Percentiles rank a stretch among this genome's conserved stretches.
These are phyloP conservation scores for Fusarium nygamai DNA, from an alignment of 2,329 filamentous ascomycete species.

Conservation along the genomic window DNA sequence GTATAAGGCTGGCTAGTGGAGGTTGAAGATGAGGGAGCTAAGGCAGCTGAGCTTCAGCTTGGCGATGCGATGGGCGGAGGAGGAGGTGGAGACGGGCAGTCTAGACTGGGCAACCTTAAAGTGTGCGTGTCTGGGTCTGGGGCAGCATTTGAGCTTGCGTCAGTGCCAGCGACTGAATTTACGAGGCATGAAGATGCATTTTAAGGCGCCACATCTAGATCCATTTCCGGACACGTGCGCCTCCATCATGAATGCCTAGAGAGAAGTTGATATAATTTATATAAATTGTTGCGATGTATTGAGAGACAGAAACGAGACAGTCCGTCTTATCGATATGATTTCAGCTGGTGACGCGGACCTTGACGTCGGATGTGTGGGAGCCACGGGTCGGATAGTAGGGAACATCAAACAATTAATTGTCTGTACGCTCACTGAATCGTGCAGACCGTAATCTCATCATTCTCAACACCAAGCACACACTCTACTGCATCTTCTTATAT, in stretches of 20 bases:
- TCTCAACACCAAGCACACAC: background rate
- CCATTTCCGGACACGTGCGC: constrained; percentile 12
- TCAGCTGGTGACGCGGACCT: background rate
- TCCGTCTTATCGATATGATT: background rate
- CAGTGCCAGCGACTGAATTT: constrained; percentile 26
- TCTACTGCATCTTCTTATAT: background rate
- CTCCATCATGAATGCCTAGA: background rate
- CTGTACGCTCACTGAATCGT: background rate
- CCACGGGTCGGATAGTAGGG: background rate
- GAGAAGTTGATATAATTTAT: background rate
- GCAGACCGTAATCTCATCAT: background rate
- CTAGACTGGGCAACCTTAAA: constrained; percentile 7
- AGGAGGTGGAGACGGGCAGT: constrained; percentile 27
- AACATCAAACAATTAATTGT: background rate
- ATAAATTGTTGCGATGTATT: background rate
- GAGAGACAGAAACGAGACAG: background rate
- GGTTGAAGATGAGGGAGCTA: constrained; percentile 10
- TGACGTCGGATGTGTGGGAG: background rate
- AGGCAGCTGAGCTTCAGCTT: constrained; percentile 22
- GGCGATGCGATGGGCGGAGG: constrained; percentile 35
- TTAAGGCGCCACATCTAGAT: constrained; percentile 35
- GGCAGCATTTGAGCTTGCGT: constrained; percentile 36
- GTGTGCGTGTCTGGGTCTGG: constrained; percentile 8
- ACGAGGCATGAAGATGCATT: background rate
- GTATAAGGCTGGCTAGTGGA: background rate